Conservation (phyloP, 179 eudicot species). For the Drosera spatulata region DNA sequence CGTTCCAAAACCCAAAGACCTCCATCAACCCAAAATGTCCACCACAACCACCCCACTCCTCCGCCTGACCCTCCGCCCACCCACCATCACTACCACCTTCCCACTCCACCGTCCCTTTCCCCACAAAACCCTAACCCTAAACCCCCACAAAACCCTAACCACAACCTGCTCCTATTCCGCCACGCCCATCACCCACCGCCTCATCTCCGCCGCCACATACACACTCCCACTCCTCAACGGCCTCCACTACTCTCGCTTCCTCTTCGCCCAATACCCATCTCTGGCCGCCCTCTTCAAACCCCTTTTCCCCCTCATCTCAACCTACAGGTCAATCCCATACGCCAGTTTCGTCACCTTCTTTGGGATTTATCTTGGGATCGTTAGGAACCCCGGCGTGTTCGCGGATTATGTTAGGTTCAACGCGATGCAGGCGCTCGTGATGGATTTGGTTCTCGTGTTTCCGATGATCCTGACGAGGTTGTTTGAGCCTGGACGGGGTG, state of each 20-base stretch:
- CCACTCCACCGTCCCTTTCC: conserved; percentile 9
- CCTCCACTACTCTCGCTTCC: conserved; percentile 77
- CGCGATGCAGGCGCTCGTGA: conserved; percentile 81
- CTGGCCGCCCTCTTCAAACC: conserved; percentile 47
- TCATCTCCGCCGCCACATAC: conserved; percentile 69
- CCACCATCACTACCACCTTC: conserved; percentile 11
- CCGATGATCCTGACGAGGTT: conserved; percentile 54
- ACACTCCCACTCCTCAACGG: conserved; percentile 78
- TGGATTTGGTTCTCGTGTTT: conserved; percentile 59
- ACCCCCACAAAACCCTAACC: conserved; percentile 4
- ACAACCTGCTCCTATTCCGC: conserved; percentile 24
- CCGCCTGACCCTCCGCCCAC: conserved; percentile 42
- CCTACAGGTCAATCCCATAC: conserved; percentile 61
- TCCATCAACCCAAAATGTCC: not conserved
- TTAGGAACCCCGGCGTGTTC: conserved; percentile 36
- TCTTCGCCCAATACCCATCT: conserved; percentile 54
- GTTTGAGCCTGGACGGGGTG: conserved; percentile 32
- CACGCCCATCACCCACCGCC: conserved; percentile 65
- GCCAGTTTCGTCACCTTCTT: conserved; percentile 70
- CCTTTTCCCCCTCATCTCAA: conserved; percentile 44
- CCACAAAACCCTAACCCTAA: conserved; percentile 8
- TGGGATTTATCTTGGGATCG: conserved; percentile 57
- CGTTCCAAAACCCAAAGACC: too few species aligned
- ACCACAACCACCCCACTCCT: conserved; percentile 18
- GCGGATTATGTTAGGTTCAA: conserved; percentile 64